Conservation (phyloP, 768 basidiomycete species). For the Lentinus brumalis region DNA sequence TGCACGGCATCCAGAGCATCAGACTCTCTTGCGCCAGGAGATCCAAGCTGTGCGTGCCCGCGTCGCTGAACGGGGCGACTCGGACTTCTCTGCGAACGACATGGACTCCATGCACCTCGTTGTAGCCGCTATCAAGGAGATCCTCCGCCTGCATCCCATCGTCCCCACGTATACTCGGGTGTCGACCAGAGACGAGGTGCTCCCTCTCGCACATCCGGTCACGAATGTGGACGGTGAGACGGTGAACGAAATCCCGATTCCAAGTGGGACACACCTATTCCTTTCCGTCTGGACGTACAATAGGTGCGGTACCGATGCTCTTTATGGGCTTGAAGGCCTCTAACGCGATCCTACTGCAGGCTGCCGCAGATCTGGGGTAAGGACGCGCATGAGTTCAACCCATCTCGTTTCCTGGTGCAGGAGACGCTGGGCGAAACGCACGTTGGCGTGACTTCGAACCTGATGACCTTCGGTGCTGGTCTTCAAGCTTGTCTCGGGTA, state of each 20-base stretch:
- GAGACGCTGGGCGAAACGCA: conserved; percentile 20
- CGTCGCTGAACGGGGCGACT: conserved; percentile 10
- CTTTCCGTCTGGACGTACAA: conserved; percentile 35
- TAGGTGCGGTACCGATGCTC: too few relatives aligned
- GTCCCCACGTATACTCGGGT: conserved; percentile 18
- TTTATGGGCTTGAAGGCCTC: too few relatives aligned
- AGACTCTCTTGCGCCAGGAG: conserved; percentile 18
- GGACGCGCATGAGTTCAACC: conserved; percentile 34
- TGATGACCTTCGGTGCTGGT: conserved; percentile 18
- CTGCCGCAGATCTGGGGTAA: conserved; percentile 33
- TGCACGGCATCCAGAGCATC: conserved; percentile 14
- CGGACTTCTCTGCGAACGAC: conserved; percentile 23
- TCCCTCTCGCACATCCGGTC: conserved; percentile 21
- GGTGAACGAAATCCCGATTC: conserved; percentile 29
- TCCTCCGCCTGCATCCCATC: conserved; percentile 25
- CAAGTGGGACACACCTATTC: conserved; percentile 27
- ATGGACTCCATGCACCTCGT: conserved; percentile 1
- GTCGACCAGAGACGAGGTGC: conserved; percentile 24
- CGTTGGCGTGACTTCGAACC: conserved; percentile 18
- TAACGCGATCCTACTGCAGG: conserved; percentile 4
- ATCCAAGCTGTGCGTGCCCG: conserved; percentile 9
- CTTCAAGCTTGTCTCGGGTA: conserved; percentile 24
- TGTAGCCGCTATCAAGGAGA: conserved; percentile 22
- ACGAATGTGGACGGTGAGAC: conserved; percentile 13
- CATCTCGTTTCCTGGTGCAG: conserved; percentile 26